phyloP scores from a whole-genome alignment of 768 basidiomycete genomes.

The Phaeotremella skinneri region DNA sequence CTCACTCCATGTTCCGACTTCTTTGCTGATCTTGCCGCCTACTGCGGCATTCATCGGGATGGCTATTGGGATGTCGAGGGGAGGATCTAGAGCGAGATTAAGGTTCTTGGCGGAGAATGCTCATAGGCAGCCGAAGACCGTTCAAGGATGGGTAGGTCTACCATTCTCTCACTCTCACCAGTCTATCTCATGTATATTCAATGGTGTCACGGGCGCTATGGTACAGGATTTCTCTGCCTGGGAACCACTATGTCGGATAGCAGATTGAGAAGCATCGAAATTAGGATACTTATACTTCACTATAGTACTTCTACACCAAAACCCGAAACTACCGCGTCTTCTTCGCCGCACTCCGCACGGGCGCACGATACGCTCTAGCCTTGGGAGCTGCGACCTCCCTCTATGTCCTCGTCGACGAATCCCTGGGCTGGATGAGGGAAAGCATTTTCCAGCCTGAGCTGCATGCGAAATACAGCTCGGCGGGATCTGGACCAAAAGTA shows the following conservation, averaged over 20 bases:
- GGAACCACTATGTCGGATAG: no score
- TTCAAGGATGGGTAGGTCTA: constrained; percentile 49
- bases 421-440: constrained; percentile 32
- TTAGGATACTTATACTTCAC: not conserved
- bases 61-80: constrained; percentile 44
- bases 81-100: constrained; percentile 44
- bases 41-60: constrained; percentile 43
- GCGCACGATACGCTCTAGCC: constrained; percentile 39
- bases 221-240: no score
- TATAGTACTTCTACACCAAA: constrained; percentile 51
- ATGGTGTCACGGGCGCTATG: no score
- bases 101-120: constrained; percentile 51
- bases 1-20: constrained; percentile 34
- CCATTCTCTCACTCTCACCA: not conserved
- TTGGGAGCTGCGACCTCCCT: constrained; percentile 40
- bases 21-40: constrained; percentile 41
- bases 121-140: constrained; percentile 46
- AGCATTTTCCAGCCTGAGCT: constrained; percentile 13
- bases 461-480: not conserved
- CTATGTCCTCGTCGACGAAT: constrained; percentile 43
- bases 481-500: not conserved
- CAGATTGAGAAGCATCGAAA: not conserved
- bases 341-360: constrained; percentile 34
- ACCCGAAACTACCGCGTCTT: constrained; percentile 49
- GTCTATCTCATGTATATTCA: not conserved